Conservation (phyloP, 2,329 filamentous ascomycete species). For the Lachnellula subtilissima region DNA sequence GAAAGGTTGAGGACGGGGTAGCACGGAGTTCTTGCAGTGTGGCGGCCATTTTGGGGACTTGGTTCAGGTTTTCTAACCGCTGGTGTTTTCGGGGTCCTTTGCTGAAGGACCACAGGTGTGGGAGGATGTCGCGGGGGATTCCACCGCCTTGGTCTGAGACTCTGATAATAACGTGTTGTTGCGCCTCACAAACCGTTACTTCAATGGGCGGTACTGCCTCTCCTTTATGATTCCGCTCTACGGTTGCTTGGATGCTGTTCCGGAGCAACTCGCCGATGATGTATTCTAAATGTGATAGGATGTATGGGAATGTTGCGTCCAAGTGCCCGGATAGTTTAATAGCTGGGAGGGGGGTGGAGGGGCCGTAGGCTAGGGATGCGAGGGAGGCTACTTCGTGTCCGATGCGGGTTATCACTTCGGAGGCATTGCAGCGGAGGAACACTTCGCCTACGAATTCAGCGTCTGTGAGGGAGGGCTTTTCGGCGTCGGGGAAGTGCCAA, state of each 20-base stretch:
- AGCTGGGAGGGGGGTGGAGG: slow-evolving; percentile 67
- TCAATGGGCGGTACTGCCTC: slow-evolving; percentile 64
- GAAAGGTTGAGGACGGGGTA: slow-evolving; percentile 10
- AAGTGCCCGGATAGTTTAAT: slow-evolving; percentile 81
- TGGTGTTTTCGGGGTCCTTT: slow-evolving; percentile 79
- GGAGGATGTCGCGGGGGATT: slow-evolving; percentile 76
- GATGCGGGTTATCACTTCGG: slow-evolving; percentile 81
- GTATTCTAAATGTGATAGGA: slow-evolving; percentile 92
- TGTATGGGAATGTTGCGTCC: slow-evolving; percentile 90
- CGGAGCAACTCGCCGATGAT: slow-evolving; percentile 92
- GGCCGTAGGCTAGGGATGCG: slow-evolving; percentile 68
- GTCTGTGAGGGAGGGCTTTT: slow-evolving; percentile 41
- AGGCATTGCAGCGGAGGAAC: slow-evolving; percentile 86
- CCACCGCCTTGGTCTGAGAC: slow-evolving; percentile 95
- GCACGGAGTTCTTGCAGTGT: slow-evolving; percentile 81
- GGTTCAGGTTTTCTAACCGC: slow-evolving; percentile 76
- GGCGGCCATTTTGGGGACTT: slow-evolving; percentile 86
- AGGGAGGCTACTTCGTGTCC: slow-evolving; percentile 71
- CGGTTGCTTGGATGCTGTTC: slow-evolving; percentile 89
- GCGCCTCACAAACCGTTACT: slow-evolving; percentile 88
- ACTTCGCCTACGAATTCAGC: slow-evolving; percentile 93
- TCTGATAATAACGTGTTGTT: slow-evolving; percentile 91
- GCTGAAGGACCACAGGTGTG: slow-evolving; percentile 93
- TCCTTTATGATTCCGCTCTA: slow-evolving; percentile 52
- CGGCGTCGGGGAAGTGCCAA: slow-evolving; percentile 78